Percentiles rank a stretch among this genome's conserved stretches.
These are phyloP conservation scores for Hygrophorus russula DNA, from an alignment of 768 basidiomycete species.

Conservation along the genomic window DNA sequence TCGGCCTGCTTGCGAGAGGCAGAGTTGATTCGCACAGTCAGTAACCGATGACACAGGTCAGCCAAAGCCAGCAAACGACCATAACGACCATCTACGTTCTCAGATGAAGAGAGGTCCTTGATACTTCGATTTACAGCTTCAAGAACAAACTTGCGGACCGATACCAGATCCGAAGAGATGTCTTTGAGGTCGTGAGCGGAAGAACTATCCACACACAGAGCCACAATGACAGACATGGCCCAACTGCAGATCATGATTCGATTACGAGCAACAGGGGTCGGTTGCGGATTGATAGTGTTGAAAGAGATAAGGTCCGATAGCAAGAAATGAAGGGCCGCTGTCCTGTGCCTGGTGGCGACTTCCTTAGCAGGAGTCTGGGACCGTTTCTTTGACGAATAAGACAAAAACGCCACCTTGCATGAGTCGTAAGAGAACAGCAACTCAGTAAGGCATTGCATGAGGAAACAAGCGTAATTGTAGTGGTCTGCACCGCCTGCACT, in stretches of 20 bases:
- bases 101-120: conserved; percentile 59
- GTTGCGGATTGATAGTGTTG: conserved; percentile 56
- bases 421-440: conserved; percentile 85
- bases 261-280: conserved; percentile 40
- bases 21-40: conserved; percentile 66
- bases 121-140: conserved; percentile 81
- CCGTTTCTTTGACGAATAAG: conserved; percentile 62
- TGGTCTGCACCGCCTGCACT: conserved; percentile 20
- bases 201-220: conserved; percentile 83
- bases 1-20: conserved; percentile 44
- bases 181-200: conserved; percentile 63
- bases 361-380: conserved; percentile 56
- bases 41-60: conserved; percentile 79
- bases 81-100: conserved; percentile 66
- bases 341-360: conserved; percentile 40
- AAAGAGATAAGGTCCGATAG: conserved; percentile 77
- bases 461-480: conserved; percentile 60
- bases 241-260: conserved; percentile 63
- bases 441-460: conserved; percentile 89
- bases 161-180: conserved; percentile 63
- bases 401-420: conserved; percentile 83
- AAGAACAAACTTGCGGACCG: conserved; percentile 86
- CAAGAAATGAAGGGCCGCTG: conserved; percentile 66
- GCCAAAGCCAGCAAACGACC: conserved; percentile 79
- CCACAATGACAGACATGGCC: conserved; percentile 84